phyloP scores from a whole-genome alignment of 2,329 filamentous ascomycete genomes.

The Fusarium euwallaceae region DNA sequence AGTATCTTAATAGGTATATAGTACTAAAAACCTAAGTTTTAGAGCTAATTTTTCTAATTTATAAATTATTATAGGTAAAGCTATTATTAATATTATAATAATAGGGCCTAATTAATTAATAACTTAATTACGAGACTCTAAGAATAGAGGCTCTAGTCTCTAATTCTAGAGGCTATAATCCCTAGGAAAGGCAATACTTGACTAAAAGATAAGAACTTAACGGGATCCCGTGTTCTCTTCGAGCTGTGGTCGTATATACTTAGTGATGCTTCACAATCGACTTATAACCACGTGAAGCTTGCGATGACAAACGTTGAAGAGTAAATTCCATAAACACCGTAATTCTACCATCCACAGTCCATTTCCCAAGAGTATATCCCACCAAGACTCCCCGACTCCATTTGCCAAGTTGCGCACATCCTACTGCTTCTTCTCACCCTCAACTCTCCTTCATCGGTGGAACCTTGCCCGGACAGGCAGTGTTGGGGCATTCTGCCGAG shows the following conservation, averaged over 20 bases:
- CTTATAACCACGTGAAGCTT: background rate
- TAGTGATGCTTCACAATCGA: background rate
- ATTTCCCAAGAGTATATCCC: background rate
- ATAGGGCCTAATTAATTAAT: too few species aligned
- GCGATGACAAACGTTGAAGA: background rate
- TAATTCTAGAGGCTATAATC: too few species aligned
- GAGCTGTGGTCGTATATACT: constrained; percentile 30
- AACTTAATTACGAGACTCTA: too few species aligned
- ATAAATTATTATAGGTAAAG: too few species aligned
- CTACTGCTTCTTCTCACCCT: background rate
- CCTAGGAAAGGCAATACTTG: too few species aligned
- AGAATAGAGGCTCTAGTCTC: too few species aligned
- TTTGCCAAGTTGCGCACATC: background rate
- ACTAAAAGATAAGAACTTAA: background rate
- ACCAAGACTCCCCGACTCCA: background rate
- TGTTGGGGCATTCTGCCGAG: constrained; percentile 2
- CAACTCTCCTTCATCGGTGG: constrained; percentile 1
- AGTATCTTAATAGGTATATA: too few species aligned
- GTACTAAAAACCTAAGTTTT: too few species aligned
- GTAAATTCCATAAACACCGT: background rate
- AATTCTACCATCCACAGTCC: too few species aligned
- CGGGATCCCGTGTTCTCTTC: constrained; percentile 34
- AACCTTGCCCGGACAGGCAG: constrained; percentile 9
- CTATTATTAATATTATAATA: too few species aligned
- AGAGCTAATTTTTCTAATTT: too few species aligned